Base-by-base conservation (phyloP, 352 stramenopile genomes). In the Elongisporangium prolatum region DNA sequence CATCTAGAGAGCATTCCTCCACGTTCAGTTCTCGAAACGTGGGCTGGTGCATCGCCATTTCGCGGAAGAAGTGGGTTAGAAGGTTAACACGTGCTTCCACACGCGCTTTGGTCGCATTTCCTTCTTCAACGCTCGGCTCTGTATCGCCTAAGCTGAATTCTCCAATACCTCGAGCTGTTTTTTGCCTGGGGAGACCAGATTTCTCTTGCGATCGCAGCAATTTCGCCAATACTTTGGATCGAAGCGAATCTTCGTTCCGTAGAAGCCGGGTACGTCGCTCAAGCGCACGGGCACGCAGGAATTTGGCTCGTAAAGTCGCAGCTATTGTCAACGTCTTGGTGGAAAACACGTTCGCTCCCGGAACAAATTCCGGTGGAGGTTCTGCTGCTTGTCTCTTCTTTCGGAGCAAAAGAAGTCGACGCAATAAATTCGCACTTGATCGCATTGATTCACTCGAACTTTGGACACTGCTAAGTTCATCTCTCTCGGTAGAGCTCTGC, bases 11-110 rank as follows among this genome's bases (percentile, higher is more conserved):
- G 3, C 18, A 44, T 7, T 60, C 21, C 5, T 50, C 53, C 11
- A 64, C 21, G 14, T 66, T 50, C 2, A 71, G 50, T 37, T 81
- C 71, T 14, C 64, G 50, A 20, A 62, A 52, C 5, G 52, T 61
- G 6, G 61, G 68, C 18, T 80, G 71, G 25, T 77, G 68, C 13
- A 71, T 47, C 11, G 75, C 77, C 73, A 86, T 88, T 8, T 85
- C 75, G 17, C 70, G 65, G 56, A 86, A 86, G 34, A 88, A 88
- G 4, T 64, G 68, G 8, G 64, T 61, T 20, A 88, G 25, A 0
- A 68, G 21, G 7, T 68, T 64, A 8, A 63, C 65, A 9, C 64
- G 63, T 14, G 59, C 56, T 21, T 73, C 57, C 2, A 71, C 49
- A n/a, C n/a, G n/a, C n/a, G n/a, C n/a, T n/a, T n/a, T n/a, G n/a